Percentiles rank a stretch among this genome's conserved stretches.
Conservation (phyloP, 1,284 basidiomycete species). For the Cutaneotrichosporon sp. region DNA sequence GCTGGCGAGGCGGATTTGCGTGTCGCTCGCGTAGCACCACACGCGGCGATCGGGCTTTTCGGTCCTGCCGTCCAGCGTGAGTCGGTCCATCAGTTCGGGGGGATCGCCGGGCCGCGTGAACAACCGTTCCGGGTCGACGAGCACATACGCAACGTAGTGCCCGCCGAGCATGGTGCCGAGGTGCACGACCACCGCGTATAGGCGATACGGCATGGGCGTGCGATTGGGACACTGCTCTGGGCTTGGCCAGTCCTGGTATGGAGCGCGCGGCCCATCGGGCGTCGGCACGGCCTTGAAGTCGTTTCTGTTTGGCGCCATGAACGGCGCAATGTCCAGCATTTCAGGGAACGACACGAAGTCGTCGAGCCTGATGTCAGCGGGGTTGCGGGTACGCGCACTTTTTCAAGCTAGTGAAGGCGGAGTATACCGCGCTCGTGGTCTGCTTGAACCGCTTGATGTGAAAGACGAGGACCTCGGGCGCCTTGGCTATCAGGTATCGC, state of each 20-base stretch:
- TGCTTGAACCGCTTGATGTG: conserved; percentile 94
- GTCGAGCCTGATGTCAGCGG: conserved; percentile 63
- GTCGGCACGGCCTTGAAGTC: conserved; percentile 49
- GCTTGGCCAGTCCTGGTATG: conserved; percentile 50
- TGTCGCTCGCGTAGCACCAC: conserved; percentile 85
- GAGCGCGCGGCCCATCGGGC: conserved; percentile 35
- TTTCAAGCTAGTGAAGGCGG: conserved; percentile 47
- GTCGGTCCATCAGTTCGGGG: conserved; percentile 4
- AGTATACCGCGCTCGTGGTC: conserved; percentile 44
- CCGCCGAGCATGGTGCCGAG: conserved; percentile 82
- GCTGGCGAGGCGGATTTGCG: conserved; percentile 70
- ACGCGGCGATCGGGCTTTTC: conserved; percentile 57
- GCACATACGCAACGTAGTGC: conserved; percentile 72
- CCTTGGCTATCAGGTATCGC: conserved; percentile 81
- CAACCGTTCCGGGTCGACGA: conserved; percentile 47
- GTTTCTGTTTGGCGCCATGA: conserved; percentile 67
- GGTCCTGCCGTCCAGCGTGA: conserved; percentile 11
- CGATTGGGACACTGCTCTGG: conserved; percentile 44
- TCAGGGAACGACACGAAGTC: conserved; percentile 88
- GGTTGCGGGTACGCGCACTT: conserved; percentile 50
- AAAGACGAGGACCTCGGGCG: conserved; percentile 84
- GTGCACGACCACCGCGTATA: conserved; percentile 76
- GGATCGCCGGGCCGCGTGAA: conserved; percentile 23
- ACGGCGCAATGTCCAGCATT: conserved; percentile 77
- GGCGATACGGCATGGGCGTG: conserved; percentile 45